phyloP scores from a whole-genome alignment of 2,329 filamentous ascomycete genomes.

The Calonectria leucothoes region DNA sequence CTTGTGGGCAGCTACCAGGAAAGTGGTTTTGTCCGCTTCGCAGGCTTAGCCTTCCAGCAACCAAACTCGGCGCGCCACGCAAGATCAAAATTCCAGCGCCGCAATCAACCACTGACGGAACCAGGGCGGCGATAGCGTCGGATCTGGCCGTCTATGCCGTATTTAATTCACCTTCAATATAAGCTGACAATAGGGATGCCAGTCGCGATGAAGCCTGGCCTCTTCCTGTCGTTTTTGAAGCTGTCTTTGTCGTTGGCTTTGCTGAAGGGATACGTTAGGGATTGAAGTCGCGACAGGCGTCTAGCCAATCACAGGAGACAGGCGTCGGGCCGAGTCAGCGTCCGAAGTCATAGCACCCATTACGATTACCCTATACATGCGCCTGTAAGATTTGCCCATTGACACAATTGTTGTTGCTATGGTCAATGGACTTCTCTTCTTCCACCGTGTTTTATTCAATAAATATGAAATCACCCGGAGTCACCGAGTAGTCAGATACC shows the following conservation, averaged over 20 bases:
- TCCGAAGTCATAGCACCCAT: neutral
- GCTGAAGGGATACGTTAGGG: constrained; percentile 1
- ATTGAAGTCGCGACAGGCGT: neutral
- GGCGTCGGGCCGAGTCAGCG: constrained; percentile 20
- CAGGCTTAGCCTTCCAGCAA: neutral
- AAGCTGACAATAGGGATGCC: neutral
- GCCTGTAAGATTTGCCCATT: too few relatives aligned
- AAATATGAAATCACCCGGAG: too few relatives aligned
- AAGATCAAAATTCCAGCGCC: neutral
- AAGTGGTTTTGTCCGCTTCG: neutral
- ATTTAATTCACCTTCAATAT: neutral
- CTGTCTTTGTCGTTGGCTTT: constrained; percentile 4
- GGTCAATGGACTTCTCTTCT: too few relatives aligned
- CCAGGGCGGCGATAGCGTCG: neutral
- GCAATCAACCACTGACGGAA: neutral
- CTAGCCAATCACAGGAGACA: constrained; percentile 9
- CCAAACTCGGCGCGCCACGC: constrained; percentile 1
- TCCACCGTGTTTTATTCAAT: too few relatives aligned
- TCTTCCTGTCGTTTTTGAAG: constrained; percentile 5
- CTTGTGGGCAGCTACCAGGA: neutral
- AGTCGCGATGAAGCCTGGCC: neutral
- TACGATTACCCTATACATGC: neutral
- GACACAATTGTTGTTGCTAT: too few relatives aligned
- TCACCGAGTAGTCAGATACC: too few relatives aligned
- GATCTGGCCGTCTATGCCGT: neutral